A percentile compares a stretch with the other conserved stretches of the same genome.
phyloP scores from a whole-genome alignment of 2,329 filamentous ascomycete species.

The Trichoderma semiorbis region DNA sequence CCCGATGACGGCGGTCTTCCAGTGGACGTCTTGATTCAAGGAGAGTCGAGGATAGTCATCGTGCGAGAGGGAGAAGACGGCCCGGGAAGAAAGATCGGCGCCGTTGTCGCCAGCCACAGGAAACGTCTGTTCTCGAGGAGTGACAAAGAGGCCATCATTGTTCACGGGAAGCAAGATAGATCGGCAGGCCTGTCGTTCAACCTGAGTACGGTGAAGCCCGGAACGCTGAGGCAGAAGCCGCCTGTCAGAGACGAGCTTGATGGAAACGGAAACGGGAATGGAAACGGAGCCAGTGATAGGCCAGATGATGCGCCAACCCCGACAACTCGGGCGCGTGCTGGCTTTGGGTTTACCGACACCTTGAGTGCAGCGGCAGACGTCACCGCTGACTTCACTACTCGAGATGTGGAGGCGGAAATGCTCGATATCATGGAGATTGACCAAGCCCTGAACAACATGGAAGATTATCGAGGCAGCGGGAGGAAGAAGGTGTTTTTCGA shows the following conservation, averaged over 20 bases:
- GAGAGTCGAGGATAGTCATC: slow-evolving; percentile 54
- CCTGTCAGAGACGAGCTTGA: slow-evolving; percentile 26
- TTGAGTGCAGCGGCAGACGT: slow-evolving; percentile 52
- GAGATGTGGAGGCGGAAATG: slow-evolving; percentile 58
- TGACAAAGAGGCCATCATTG: slow-evolving; percentile 52
- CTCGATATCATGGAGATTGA: slow-evolving; percentile 66
- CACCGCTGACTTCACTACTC: slow-evolving; percentile 45
- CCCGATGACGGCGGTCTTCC: slow-evolving; percentile 41
- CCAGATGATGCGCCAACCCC: slow-evolving; percentile 26
- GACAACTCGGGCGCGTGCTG: slow-evolving; percentile 33
- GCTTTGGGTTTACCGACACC: slow-evolving; percentile 50
- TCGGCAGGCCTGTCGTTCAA: slow-evolving; percentile 46
- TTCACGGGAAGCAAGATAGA: slow-evolving; percentile 45
- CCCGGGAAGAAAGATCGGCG: slow-evolving; percentile 41
- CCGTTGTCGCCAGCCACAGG: slow-evolving; percentile 32
- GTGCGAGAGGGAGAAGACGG: slow-evolving; percentile 52
- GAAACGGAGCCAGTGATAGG: slow-evolving; percentile 19
- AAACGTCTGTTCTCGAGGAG: slow-evolving; percentile 36
- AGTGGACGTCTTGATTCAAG: slow-evolving; percentile 52
- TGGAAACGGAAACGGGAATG: slow-evolving; percentile 18
- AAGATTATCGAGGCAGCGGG: slow-evolving; percentile 45
- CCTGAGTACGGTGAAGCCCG: slow-evolving; percentile 44
- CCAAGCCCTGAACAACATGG: slow-evolving; percentile 54
- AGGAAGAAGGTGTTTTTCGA: slow-evolving; percentile 54
- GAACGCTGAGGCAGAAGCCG: slow-evolving; percentile 33